Conservation (phyloP, 495 filamentous ascomycete species). For the Daldinia loculata region DNA sequence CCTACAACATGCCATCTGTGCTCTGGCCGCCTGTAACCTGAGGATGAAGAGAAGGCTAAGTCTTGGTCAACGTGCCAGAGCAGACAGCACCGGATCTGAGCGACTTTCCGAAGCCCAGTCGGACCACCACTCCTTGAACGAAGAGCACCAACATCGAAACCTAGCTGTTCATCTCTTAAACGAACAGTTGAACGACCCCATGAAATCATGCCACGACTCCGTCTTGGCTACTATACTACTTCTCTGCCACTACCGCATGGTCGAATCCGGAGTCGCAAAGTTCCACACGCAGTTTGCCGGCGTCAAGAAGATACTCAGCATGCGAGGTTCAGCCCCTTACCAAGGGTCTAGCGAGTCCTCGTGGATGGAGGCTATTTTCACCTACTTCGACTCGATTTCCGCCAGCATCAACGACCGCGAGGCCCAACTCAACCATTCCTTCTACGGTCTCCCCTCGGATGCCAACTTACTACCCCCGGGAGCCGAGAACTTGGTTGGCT, state of each 20-base stretch:
- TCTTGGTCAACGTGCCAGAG: slow-evolving; percentile 57
- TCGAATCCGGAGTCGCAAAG: slow-evolving; percentile 88
- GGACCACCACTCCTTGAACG: slow-evolving; percentile 64
- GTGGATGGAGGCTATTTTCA: slow-evolving; percentile 97
- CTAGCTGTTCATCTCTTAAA: slow-evolving; percentile 85
- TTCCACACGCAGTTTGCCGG: slow-evolving; percentile 95
- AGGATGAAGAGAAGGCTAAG: slow-evolving; percentile 66
- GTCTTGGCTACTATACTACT: slow-evolving; percentile 88
- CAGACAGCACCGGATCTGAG: slow-evolving; percentile 48
- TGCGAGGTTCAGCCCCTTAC: slow-evolving; percentile 72
- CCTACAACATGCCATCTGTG: slow-evolving; percentile 90
- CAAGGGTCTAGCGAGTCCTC: slow-evolving; percentile 72
- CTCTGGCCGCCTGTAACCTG: slow-evolving; percentile 86
- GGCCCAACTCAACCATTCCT: slow-evolving; percentile 77
- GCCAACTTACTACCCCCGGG: slow-evolving; percentile 68
- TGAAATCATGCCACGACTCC: slow-evolving; percentile 80
- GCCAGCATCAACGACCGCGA: slow-evolving; percentile 92
- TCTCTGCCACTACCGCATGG: slow-evolving; percentile 91
- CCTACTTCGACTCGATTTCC: slow-evolving; percentile 94
- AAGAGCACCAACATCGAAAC: slow-evolving; percentile 83
- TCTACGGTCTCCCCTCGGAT: slow-evolving; percentile 70
- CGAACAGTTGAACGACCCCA: slow-evolving; percentile 77
- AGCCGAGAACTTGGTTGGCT: slow-evolving; percentile 83
- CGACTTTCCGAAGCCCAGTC: slow-evolving; percentile 47
- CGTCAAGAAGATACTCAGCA: slow-evolving; percentile 87